A percentile compares a stretch with the other conserved stretches of the same genome.
phyloP scores from a whole-genome alignment of 2,329 filamentous ascomycete genomes.

The Fusarium buharicum region DNA sequence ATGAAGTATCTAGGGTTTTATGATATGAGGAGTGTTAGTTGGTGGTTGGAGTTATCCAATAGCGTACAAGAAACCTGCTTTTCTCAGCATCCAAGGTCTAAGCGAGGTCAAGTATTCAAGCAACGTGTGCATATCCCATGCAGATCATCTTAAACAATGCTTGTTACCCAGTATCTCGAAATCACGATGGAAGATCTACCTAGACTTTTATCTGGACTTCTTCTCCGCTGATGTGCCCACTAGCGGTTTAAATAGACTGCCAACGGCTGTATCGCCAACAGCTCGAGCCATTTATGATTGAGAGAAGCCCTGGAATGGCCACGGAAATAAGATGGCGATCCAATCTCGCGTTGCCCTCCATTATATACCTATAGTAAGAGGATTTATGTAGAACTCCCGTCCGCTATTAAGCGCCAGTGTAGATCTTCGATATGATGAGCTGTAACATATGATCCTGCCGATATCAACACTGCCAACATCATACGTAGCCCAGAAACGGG shows the following conservation, averaged over 20 bases:
- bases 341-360: no score
- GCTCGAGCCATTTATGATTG: background rate
- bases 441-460: constrained; percentile 9
- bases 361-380: no score
- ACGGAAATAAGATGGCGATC: no score
- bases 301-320: background rate
- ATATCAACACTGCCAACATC: background rate
- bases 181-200: constrained; percentile 12
- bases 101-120: background rate
- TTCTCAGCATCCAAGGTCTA: constrained; percentile 3
- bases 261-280: background rate
- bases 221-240: constrained; percentile 4
- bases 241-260: constrained; percentile 4
- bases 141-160: constrained; percentile 13
- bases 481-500: no score
- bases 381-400: constrained; percentile 1
- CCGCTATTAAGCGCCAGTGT: constrained; percentile 6
- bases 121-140: background rate
- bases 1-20: background rate
- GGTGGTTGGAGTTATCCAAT: constrained; percentile 3
- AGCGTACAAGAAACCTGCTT: background rate
- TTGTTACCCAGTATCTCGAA: background rate
- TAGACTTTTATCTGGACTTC: background rate
- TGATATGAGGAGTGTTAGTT: background rate
- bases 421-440: constrained; percentile 20